phyloP scores from a whole-genome alignment of 2,329 filamentous ascomycete genomes.

The Thermomyces lanuginosus region DNA sequence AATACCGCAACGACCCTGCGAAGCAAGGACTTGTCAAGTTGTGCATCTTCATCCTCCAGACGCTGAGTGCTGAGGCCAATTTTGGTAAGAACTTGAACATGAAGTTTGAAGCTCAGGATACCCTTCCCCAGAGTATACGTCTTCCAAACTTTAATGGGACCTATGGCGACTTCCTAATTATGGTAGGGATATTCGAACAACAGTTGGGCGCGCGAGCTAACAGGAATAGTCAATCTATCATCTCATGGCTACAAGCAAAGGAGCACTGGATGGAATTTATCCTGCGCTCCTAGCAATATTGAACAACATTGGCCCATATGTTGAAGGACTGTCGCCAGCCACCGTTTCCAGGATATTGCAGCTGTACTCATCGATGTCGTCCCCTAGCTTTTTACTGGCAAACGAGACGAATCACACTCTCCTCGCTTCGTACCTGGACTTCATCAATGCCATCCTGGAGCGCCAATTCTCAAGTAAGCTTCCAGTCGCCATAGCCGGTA shows the following conservation, averaged over 20 bases:
- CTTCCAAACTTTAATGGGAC: slow-evolving; percentile 73
- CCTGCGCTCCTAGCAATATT: slow-evolving; percentile 82
- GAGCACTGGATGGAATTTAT: slow-evolving; percentile 78
- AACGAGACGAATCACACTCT: slow-evolving; percentile 83
- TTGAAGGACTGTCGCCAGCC: slow-evolving; percentile 57
- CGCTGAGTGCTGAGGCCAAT: slow-evolving; percentile 77
- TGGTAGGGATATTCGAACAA: slow-evolving; percentile 32
- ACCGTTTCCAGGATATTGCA: slow-evolving; percentile 73
- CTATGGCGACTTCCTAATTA: slow-evolving; percentile 87
- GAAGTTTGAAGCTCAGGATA: slow-evolving; percentile 74
- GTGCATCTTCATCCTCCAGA: slow-evolving; percentile 95
- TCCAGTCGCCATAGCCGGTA: neutral
- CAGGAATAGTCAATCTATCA: slow-evolving; percentile 61
- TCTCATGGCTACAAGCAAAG: slow-evolving; percentile 79
- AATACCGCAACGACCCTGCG: slow-evolving; percentile 68
- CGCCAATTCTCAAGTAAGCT: slow-evolving; percentile 62
- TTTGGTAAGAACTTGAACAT: slow-evolving; percentile 86
- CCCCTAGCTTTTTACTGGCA: slow-evolving; percentile 75
- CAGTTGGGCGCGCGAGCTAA: slow-evolving; percentile 10
- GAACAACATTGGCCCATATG: slow-evolving; percentile 77
- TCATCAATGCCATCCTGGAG: slow-evolving; percentile 77
- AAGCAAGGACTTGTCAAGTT: slow-evolving; percentile 89
- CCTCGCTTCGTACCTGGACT: slow-evolving; percentile 67
- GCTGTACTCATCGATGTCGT: slow-evolving; percentile 80
- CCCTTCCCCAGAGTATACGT: slow-evolving; percentile 63